Base-by-base conservation (phyloP, 2,329 filamentous ascomycete genomes). In the Didymella pomorum region DNA sequence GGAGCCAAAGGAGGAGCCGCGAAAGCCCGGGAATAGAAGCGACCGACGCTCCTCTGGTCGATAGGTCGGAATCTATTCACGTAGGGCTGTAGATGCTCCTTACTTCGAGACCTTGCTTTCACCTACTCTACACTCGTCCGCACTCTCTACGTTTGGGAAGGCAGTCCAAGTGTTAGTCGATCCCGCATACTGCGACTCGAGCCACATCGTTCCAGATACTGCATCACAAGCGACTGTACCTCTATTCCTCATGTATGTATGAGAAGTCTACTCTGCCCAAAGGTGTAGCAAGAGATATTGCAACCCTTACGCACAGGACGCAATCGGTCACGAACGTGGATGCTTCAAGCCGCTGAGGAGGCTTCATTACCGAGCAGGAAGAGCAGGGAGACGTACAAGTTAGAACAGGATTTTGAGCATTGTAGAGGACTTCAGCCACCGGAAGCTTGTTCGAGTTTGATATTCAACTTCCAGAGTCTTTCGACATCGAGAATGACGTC, bases 401-500 rank as follows among this genome's bases (percentile, higher is more conserved):
- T n/a, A 14, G 16, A 18, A 8, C 31, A 20, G 18, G 35, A 18
- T 39, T 8, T n/a, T n/a, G 31, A n/a, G 31, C 16, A 35, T 8
- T 5, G 12, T 31, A 8, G 31, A n/a, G 16, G 31, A 35, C 31
- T 35, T 35, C 31, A 35, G 31, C 31, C 31, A n/a, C 31, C 6
- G 35, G 18, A 20, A 20, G 8, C 3, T 9, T 18, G 2, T 16
- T n/a, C 4, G n/a, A 37, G n/a, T n/a, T 37, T 11, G 16, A 37
- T 7, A n/a, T 37, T 37, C 11, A 14, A 20, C 43, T 46, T 21
- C 39, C 14, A 42, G 1, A 23, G 23, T 26, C 14, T 14, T n/a
- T 43, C 14, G 23, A 43, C 23, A 18, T 43, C 6, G 23, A 43
- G 21, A 11, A 11, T 68, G 67, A 67, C 62, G 67, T 68, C 66